phyloP scores from a whole-genome alignment of 2,329 filamentous ascomycete species.

The Claviceps cyperi region DNA sequence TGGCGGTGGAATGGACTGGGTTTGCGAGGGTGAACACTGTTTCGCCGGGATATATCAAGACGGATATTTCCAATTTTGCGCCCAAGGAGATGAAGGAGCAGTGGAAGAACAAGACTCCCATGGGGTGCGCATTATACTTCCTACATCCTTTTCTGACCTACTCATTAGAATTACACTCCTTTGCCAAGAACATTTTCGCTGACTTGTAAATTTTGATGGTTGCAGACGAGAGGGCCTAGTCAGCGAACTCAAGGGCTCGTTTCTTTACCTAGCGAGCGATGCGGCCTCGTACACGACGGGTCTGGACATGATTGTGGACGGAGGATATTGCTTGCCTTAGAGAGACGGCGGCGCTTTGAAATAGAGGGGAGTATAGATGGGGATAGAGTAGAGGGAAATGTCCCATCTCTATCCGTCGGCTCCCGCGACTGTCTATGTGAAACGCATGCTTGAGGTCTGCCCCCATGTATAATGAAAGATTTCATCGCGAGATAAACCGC shows the following conservation, averaged over 20 bases:
- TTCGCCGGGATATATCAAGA: slow-evolving; percentile 63
- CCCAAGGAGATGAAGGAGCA: slow-evolving; percentile 51
- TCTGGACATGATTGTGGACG: slow-evolving; percentile 59
- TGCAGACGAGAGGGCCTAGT: slow-evolving; percentile 51
- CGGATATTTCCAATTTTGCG: slow-evolving; percentile 55
- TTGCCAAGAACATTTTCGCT: background rate
- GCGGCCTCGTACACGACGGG: slow-evolving; percentile 73
- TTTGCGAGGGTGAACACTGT: slow-evolving; percentile 61
- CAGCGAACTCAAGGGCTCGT: slow-evolving; percentile 70
- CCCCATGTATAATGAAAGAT: no score
- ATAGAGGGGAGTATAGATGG: no score
- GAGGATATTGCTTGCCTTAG: slow-evolving; percentile 48
- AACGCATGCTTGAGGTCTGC: background rate
- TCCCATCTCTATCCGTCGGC: background rate
- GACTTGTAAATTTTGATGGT: background rate
- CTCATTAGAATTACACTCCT: background rate
- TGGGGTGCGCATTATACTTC: slow-evolving; percentile 36
- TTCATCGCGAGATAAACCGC: no score
- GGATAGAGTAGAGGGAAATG: background rate
- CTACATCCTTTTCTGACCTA: slow-evolving; percentile 3
- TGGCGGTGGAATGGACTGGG: slow-evolving; percentile 64
- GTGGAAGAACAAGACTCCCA: slow-evolving; percentile 67
- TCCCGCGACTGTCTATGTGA: background rate
- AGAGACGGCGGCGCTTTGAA: slow-evolving; percentile 5
- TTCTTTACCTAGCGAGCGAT: slow-evolving; percentile 68